These are phyloP conservation scores for Podila clonocystis DNA, from an alignment of 192 early-diverging fungal species.

Conservation along the genomic window DNA sequence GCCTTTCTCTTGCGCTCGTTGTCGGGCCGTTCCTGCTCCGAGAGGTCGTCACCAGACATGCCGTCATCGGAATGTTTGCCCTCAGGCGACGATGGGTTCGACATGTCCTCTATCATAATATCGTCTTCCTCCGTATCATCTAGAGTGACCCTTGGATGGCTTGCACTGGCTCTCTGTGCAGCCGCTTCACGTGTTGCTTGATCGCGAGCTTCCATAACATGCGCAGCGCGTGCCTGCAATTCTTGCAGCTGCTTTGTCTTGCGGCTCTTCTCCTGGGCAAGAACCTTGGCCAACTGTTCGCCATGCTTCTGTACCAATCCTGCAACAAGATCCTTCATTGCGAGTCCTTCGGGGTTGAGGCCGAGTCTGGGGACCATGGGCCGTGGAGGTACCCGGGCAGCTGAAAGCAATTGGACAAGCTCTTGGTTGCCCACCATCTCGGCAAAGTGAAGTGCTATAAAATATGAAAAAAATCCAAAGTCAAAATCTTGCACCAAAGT, in stretches of 20 bases:
- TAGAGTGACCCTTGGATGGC: constrained; percentile 1
- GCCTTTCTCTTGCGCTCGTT: constrained; percentile 33
- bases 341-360: neutral
- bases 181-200: neutral
- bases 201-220: constrained; percentile 14
- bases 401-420: constrained; percentile 12
- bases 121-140: constrained; percentile 48
- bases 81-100: constrained; percentile 43
- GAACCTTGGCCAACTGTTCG: constrained; percentile 18
- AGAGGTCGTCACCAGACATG: constrained; percentile 18
- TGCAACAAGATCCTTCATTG: constrained; percentile 13
- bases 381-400: constrained; percentile 39
- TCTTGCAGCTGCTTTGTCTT: constrained; percentile 12
- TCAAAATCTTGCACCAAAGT: no score
- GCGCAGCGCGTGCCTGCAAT: constrained; percentile 11
- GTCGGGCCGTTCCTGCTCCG: neutral
- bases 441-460: constrained; percentile 43
- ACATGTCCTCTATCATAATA: constrained; percentile 48
- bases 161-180: neutral
- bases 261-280: constrained; percentile 17
- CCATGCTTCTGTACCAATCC: constrained; percentile 25
- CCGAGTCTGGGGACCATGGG: constrained; percentile 35
- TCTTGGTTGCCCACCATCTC: constrained; percentile 21
- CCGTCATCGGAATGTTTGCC: constrained; percentile 17
- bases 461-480: neutral